Evolutionary conservation across 345 rosid species (phyloP), one percentile per base, ranked within the genome.

Genomic region (Excoecaria agallocha): DNA sequence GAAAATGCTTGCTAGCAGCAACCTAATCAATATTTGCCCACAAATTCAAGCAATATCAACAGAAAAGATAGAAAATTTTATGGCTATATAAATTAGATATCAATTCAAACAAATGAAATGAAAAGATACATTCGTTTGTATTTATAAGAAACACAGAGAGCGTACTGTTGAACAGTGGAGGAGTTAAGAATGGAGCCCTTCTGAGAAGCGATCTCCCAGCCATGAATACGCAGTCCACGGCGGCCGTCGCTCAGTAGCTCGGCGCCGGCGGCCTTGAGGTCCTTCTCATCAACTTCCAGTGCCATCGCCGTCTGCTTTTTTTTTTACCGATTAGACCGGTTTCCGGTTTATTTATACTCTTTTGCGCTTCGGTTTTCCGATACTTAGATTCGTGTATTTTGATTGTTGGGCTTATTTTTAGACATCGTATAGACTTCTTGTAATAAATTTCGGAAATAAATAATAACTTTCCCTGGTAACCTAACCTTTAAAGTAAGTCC

Each of bases 151-250:
- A 72, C 63, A 54, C 46, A 45, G 48, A 48, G 59, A 52, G 77
- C 39, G 76, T 87, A 93, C 98, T 82, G 76, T 46, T 76, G 74
- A 74, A 77, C 77, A 71, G 90, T 58, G 77, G 89, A 83, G 63
- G 97, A 92, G 58, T 76, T 92, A 82, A 94, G 96, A 74, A 94
- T 94, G 82, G 92, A 83, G 82, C 87, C 80, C 24, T 84, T 90
- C 68, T 66, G 77, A 73, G 98, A 84, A 69, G 87, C 93, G 85
- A 94, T 92, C 87, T 90, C 94, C 96, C 98, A 89, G 57, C 84
- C 96, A 39, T 80, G 85, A 75, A 94, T 86, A 51, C 83, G 88
- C 62, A 94, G 74, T 37, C 98, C 98, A 5, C 69, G 81, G 54
- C 93, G 90, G 56, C 89, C 95, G 12, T 86, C 92, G 60, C 80